Evolutionary conservation across 169 alveolate genomes (phyloP), one percentile per base, ranked within the genome.

Genomic region (Ichthyophthirius multifiliis): DNA sequence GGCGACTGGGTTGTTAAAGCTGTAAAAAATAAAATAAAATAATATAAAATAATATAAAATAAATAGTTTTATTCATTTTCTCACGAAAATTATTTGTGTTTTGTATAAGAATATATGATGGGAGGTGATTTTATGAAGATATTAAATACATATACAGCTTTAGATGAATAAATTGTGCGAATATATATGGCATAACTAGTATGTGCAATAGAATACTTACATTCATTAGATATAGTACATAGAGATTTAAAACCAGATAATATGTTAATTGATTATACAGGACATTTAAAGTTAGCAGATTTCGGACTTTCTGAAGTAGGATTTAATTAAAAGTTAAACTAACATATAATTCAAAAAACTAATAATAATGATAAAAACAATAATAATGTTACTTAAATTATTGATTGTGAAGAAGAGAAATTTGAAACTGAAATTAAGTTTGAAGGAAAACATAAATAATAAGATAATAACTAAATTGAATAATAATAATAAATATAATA

Each of bases 241-340:
- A 73, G 96, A 82, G 94, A 92, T 74, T 37, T 92, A 23, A 89
- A 92, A 48, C 94, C 96, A 4, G 94, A 89, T 35, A 92, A 92
- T 75, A 83, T 92, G 27, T 65, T 92, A 30, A 30, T 92, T 7
- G 86, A 80, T 46, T 41, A 39, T 2, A 83, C 86, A 18, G 97
- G 97, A 2, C 94, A 93, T 85, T 85, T 93, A 10, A 87, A 88
- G 80, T 39, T 93, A 35, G 87, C 95, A 39, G 97, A 93, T 77
- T 93, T 93, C 74, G 96, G 96, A 5, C 74, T 93, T 4, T 48
- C 83, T 15, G 78, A 87, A 62, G 47, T 65, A 23, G 89, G 64
- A 0, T 43, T 80, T 64, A 23, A 83, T 67, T 76, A 84, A 73
- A 84, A 83, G 67, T 62, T 86, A 75, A 47, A 63, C 6, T 37